phyloP scores from a whole-genome alignment of 805 yeast genomes.

The Candida nemodendra region DNA sequence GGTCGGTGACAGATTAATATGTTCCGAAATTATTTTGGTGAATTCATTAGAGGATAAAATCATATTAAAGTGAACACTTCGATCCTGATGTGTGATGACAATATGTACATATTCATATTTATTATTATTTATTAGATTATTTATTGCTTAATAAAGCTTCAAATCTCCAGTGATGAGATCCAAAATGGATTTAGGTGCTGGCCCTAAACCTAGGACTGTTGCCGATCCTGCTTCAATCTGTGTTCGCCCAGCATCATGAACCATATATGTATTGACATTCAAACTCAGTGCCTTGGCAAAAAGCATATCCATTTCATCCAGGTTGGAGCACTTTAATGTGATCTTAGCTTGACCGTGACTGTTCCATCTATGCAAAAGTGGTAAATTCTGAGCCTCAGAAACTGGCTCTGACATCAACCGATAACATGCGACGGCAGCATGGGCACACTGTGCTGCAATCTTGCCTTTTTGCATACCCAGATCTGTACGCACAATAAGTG shows the following conservation, averaged over 20 bases:
- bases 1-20: slow-evolving; percentile 46
- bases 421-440: slow-evolving; percentile 93
- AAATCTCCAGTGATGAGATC: slow-evolving; percentile 81
- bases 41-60: slow-evolving; percentile 39
- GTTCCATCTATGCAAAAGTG: slow-evolving; percentile 73
- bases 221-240: slow-evolving; percentile 96
- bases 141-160: slow-evolving; percentile 55
- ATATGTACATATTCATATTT: slow-evolving; percentile 5
- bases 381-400: slow-evolving; percentile 57
- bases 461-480: slow-evolving; percentile 93
- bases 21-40: slow-evolving; percentile 43
- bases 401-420: slow-evolving; percentile 57
- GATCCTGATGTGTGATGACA: too few species aligned
- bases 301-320: slow-evolving; percentile 71
- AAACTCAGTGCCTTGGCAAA: slow-evolving; percentile 78
- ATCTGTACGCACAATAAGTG: slow-evolving; percentile 83
- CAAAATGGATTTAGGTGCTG: slow-evolving; percentile 80
- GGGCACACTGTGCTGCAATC: slow-evolving; percentile 96
- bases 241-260: slow-evolving; percentile 96
- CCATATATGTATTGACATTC: slow-evolving; percentile 75
- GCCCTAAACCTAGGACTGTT: slow-evolving; percentile 95
- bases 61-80: slow-evolving; percentile 32
- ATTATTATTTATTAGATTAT: slow-evolving; percentile 4
- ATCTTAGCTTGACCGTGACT: slow-evolving; percentile 90
- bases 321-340: slow-evolving; percentile 68